Evolutionary conservation across 2,329 filamentous ascomycete genomes (phyloP).

Genomic region (Aureobasidium sp.): DNA sequence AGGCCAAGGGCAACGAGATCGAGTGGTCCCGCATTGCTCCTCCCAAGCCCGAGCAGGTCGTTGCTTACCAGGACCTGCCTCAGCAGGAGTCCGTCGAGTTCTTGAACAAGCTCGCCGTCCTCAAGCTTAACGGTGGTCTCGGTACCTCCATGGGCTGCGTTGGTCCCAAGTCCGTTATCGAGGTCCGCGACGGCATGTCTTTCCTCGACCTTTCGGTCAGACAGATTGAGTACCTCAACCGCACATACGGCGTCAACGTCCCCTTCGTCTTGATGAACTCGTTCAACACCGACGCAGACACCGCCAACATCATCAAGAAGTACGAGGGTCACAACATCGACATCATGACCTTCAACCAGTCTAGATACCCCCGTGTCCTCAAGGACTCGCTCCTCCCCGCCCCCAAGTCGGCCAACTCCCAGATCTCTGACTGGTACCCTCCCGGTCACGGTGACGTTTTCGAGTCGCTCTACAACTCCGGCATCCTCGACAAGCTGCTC

Average conservation of each 20-base stretch:
- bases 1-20: slow-evolving; percentile 93
- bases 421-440: slow-evolving; percentile 96
- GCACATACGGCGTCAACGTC: slow-evolving; percentile 93
- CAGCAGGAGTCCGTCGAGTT: slow-evolving; percentile 88
- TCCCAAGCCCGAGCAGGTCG: slow-evolving; percentile 86
- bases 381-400: slow-evolving; percentile 97
- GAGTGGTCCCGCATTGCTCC: slow-evolving; percentile 97
- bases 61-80: slow-evolving; percentile 85
- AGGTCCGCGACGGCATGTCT: slow-evolving; percentile 99
- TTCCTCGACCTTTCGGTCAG: slow-evolving; percentile 98
- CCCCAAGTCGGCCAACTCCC: slow-evolving; percentile 78
- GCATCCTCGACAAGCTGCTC: slow-evolving; percentile 92
- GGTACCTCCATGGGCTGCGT: slow-evolving; percentile 99
- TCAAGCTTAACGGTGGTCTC: slow-evolving; percentile 98
- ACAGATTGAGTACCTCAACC: slow-evolving; percentile 98
- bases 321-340: slow-evolving; percentile 99
- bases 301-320: slow-evolving; percentile 99
- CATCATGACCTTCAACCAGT: slow-evolving; percentile 99
- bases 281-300: slow-evolving; percentile 99
- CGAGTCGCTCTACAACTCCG: slow-evolving; percentile 98
- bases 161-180: slow-evolving; percentile 98
- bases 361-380: slow-evolving; percentile 91
- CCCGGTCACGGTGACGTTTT: slow-evolving; percentile 99
- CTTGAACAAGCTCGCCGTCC: slow-evolving; percentile 92
- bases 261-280: slow-evolving; percentile 99